Percentiles rank a stretch among this genome's conserved stretches.
These are phyloP conservation scores for Gloeophyllum trabeum DNA, from an alignment of 768 basidiomycete genomes.

Conservation along the genomic window DNA sequence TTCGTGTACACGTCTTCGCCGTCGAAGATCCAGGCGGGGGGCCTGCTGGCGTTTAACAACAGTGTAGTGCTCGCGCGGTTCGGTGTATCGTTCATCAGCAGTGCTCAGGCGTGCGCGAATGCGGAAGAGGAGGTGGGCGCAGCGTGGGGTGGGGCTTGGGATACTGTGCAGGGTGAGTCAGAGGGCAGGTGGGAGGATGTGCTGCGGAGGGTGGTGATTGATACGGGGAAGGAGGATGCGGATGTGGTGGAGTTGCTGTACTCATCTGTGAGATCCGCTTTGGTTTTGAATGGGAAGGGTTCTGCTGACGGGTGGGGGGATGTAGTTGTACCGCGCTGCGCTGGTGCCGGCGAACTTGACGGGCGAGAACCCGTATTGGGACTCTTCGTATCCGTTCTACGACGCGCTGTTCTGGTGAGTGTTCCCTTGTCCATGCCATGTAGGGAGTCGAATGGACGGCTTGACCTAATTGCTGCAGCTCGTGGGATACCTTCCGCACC, in stretches of 20 bases:
- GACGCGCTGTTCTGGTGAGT: constrained; percentile 39
- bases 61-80: constrained; percentile 16
- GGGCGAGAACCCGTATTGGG: constrained; percentile 40
- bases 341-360: constrained; percentile 42
- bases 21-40: constrained; percentile 31
- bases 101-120: constrained; percentile 13
- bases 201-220: constrained; percentile 23
- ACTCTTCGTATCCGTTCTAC: constrained; percentile 32
- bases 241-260: constrained; percentile 33
- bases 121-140: constrained; percentile 13
- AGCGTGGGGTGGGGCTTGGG: constrained; percentile 35
- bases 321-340: constrained; percentile 35
- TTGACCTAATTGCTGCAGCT: constrained; percentile 20
- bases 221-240: constrained; percentile 25
- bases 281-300: too few relatives aligned
- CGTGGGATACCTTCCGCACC: constrained; percentile 44
- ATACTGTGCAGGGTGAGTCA: constrained; percentile 26
- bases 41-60: constrained; percentile 28
- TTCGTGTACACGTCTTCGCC: constrained; percentile 27
- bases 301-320: background rate
- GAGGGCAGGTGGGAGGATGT: constrained; percentile 30
- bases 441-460: constrained; percentile 4
- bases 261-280: constrained; percentile 26
- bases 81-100: constrained; percentile 14
- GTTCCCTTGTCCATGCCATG: background rate